These are phyloP conservation scores for Melocanna baccifera DNA, from an alignment of 176 grass and related monocot genomes.

Conservation along the genomic window DNA sequence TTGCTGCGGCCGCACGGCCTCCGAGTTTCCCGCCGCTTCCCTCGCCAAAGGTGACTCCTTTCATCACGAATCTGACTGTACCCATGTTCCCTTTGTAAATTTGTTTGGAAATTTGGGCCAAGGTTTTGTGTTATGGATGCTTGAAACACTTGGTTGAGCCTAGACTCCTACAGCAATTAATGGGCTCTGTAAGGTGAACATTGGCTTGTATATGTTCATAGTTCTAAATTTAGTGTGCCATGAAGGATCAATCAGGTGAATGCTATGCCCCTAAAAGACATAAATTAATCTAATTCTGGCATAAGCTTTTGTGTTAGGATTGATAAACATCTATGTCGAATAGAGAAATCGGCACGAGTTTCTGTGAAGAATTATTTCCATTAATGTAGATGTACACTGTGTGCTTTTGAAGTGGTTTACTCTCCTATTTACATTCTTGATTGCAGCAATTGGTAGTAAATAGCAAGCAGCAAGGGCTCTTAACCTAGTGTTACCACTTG, in stretches of 20 bases:
- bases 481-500: not conserved
- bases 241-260: not conserved
- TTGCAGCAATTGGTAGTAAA: not conserved
- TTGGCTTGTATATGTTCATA: not conserved
- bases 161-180: not conserved
- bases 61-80: not conserved
- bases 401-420: not conserved
- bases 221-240: not conserved
- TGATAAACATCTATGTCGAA: not conserved
- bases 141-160: not conserved
- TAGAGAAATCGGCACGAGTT: not conserved
- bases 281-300: not conserved
- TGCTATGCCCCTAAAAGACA: not conserved
- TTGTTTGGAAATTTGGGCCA: not conserved
- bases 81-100: too few species aligned
- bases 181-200: not conserved
- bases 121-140: not conserved
- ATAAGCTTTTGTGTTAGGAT: not conserved
- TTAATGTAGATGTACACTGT: not conserved
- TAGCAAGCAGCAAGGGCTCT: not conserved
- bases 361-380: not conserved
- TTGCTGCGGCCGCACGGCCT: conserved; percentile 38
- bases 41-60: conserved; percentile 26
- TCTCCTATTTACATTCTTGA: not conserved
- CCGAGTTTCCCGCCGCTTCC: conserved; percentile 12